Evolutionary conservation across 306 rosid species (phyloP), one percentile per base, ranked within the genome.

Genomic region (Lablab purpureus): DNA sequence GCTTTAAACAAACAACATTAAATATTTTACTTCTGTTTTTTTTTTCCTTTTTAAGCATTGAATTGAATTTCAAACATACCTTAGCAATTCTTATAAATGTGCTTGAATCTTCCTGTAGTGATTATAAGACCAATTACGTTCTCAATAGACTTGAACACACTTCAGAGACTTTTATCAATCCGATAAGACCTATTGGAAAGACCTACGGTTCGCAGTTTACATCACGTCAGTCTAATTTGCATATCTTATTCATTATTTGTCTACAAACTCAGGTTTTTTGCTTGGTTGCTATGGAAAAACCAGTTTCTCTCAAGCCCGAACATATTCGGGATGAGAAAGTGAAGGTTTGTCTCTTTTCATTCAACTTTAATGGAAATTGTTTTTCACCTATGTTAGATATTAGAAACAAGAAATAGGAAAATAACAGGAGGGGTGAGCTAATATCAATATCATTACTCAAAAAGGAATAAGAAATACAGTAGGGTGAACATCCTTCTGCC

Each of bases 291-390:
- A 95, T 95, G 99, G 99, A 95, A 83, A 95, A 90, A 75, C 99
- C 99, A 15, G 40, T 95, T 85, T 93, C 99, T 82, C 91, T 93
- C 77, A 95, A 79, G 77, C 97, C 99, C 12, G 99, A 95, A 91
- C 86, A 95, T 74, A 91, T 95, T 72, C 91, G 99, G 37, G 99
- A 95, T 49, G 99, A 93, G 89, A 95, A 95, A 95, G 98, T 95
- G 73, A 95, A 95, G 98, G 99, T 95, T n/a, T 22, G 87, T 68
- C 56, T 71, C 80, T 77, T 70, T 47, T 58, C 66, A 47, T 37
- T 63, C 23, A 34, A 66, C 62, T 84, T 64, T 14, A 18, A 13
- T 28, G 51, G 45, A 76, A 40, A 9, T 37, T 74, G 49, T 25
- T 62, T 32, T 32, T 32, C 37, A 4, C 6, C 7, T 32, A 5